Evolutionary conservation across 164 flowering plant species (phyloP), one percentile per base, ranked within the genome.

Genomic region (Buxus sempervirens): DNA sequence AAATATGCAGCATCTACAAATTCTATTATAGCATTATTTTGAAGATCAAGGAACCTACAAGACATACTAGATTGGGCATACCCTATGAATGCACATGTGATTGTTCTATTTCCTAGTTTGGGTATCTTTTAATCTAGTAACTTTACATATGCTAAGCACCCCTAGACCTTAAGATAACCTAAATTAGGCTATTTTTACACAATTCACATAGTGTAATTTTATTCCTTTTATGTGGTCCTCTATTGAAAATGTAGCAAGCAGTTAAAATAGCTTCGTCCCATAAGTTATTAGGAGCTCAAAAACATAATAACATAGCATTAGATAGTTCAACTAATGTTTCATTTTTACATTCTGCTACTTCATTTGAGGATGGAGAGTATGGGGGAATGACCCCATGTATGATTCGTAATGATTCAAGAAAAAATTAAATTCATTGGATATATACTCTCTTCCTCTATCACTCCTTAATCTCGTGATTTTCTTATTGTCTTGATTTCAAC

Each of bases 211-310:
- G 36, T 12, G 56, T 32, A 3, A 64, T 5, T 2, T 64, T 27
- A 49, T n/a, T 64, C 15, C 26, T 64, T 0, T 22, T 15, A 19
- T 20, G 6, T 0, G 58, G 42, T 23, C 51, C 24, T 20, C 23
- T 24, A 25, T 64, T 66, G 5, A 66, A 21, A 28, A 66, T 45
- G 55, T 55, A 38, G 28, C 49, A 32, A 26, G 48, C 53, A 38
- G 19, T 28, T 10, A 32, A 12, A 9, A 66, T 27, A 28, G 53
- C 61, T 36, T 66, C 69, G 3, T 58, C 69, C 69, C 61, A 66
- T 18, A 65, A 54, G 10, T 32, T 27, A 12, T 4, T 10, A 4
- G 66, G 66, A 23, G n/a, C 55, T 14, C 36, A 36, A 48, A 21
- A 49, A 45, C n/a, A 23, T 4, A 63, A 21, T 20, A 63, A 38